Conservation (phyloP, 2,329 filamentous ascomycete genomes). For the Botryosphaeria dothidea region DNA sequence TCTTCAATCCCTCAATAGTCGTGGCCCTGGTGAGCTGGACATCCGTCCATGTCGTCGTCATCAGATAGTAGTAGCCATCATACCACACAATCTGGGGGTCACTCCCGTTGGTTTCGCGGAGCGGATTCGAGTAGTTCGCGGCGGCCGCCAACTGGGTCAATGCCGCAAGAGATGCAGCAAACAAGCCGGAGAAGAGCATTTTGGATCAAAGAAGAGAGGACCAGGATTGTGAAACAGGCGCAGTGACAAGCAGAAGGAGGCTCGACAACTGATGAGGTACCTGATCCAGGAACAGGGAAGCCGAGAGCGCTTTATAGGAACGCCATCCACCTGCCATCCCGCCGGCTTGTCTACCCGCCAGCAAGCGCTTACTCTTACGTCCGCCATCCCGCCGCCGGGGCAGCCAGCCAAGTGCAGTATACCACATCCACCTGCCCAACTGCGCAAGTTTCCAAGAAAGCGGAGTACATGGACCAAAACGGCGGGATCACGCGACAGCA, state of each 20-base stretch:
- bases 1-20: conserved; percentile 59
- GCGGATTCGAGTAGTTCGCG: conserved; percentile 53
- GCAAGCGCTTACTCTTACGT: not conserved
- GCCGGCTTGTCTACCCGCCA: not conserved
- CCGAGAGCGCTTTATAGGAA: not conserved
- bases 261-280: not conserved
- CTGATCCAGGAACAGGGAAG: not conserved
- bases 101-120: conserved; percentile 51
- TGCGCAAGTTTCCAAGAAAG: not conserved
- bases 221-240: not conserved
- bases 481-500: conserved; percentile 5
- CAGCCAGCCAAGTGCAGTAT: not conserved
- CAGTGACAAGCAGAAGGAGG: not conserved
- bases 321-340: not conserved
- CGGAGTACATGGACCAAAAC: not conserved
- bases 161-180: not conserved
- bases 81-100: conserved; percentile 57
- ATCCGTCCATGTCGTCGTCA: conserved; percentile 58
- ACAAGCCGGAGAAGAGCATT: not conserved
- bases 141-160: conserved; percentile 21
- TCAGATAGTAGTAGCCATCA: conserved; percentile 59
- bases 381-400: not conserved
- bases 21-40: conserved; percentile 56
- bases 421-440: not conserved
- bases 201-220: not conserved